Conservation (phyloP, 1,284 basidiomycete species). For the Mycena citricolor region DNA sequence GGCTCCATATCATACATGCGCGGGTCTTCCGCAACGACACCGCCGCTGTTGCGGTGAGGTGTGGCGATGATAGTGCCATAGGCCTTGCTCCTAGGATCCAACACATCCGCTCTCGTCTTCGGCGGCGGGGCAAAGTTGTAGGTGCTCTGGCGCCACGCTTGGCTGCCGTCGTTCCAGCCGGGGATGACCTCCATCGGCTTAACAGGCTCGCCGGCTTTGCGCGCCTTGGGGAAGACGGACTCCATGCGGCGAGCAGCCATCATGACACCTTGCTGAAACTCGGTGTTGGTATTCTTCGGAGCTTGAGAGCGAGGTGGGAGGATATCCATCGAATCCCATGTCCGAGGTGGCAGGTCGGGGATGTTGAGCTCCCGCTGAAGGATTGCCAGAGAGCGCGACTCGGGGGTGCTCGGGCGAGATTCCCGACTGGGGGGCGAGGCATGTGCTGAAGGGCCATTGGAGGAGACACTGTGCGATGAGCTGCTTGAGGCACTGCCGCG, state of each 20-base stretch:
- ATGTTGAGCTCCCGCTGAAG: constrained; percentile 57
- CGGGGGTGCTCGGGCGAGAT: constrained; percentile 25
- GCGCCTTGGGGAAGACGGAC: constrained; percentile 45
- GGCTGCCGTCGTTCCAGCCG: constrained; percentile 68
- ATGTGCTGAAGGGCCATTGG: constrained; percentile 30
- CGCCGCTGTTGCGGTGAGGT: constrained; percentile 42
- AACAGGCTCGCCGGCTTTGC: constrained; percentile 27
- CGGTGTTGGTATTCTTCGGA: constrained; percentile 12
- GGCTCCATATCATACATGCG: too few species aligned
- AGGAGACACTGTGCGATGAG: constrained; percentile 38
- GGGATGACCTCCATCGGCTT: constrained; percentile 38
- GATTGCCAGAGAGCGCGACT: constrained; percentile 46
- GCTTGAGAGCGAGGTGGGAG: constrained; percentile 25
- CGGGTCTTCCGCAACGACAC: constrained; percentile 50
- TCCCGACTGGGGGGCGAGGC: background rate
- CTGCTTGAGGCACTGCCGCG: constrained; percentile 41
- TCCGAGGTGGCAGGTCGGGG: constrained; percentile 51
- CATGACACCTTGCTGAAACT: constrained; percentile 62
- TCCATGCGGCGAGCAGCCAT: constrained; percentile 62
- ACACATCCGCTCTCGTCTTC: constrained; percentile 25
- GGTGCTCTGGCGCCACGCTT: constrained; percentile 61
- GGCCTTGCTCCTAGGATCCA: constrained; percentile 28
- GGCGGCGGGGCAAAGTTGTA: constrained; percentile 42
- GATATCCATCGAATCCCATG: constrained; percentile 39
- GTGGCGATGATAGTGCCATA: constrained; percentile 49